These are phyloP conservation scores for rapeseed (Brassica napus) DNA, from an alignment of 345 rosid species.

Conservation along the genomic window DNA sequence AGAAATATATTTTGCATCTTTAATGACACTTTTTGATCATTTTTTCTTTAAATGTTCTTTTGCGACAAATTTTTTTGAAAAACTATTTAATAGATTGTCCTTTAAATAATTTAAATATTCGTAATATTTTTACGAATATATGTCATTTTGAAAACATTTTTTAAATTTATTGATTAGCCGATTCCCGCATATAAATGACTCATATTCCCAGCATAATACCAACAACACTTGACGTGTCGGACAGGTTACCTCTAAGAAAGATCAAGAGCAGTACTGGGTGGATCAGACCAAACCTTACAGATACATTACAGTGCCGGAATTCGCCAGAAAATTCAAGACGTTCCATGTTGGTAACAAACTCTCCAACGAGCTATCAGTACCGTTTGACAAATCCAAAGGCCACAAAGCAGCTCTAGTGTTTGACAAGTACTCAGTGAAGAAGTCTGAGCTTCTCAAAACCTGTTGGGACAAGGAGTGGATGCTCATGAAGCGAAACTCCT, in stretches of 20 bases:
- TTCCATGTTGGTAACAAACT: slow-evolving; percentile 62
- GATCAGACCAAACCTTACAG: slow-evolving; percentile 56
- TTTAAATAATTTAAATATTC: too few species aligned
- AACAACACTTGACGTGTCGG: slow-evolving; percentile 11
- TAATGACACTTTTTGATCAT: too few species aligned
- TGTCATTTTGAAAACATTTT: too few species aligned
- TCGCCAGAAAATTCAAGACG: slow-evolving; percentile 50
- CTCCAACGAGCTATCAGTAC: slow-evolving; percentile 51
- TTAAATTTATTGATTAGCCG: too few species aligned
- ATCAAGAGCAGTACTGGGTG: slow-evolving; percentile 79
- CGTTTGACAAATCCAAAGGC: slow-evolving; percentile 53
- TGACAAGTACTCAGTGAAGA: slow-evolving; percentile 53
- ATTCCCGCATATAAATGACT: too few species aligned
- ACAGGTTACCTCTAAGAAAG: slow-evolving; percentile 81
- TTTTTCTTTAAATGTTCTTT: too few species aligned
- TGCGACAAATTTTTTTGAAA: too few species aligned
- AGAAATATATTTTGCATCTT: too few species aligned
- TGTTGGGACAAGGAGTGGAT: slow-evolving; percentile 81
- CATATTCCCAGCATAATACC: too few species aligned
- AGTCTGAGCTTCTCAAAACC: slow-evolving; percentile 57
- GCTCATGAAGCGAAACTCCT: slow-evolving; percentile 60
- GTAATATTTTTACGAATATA: too few species aligned
- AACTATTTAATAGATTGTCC: too few species aligned
- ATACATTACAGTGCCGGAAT: slow-evolving; percentile 57
- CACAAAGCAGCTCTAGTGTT: slow-evolving; percentile 70